These are phyloP conservation scores for Cyclotella choctawhatcheeana DNA, from an alignment of 108 stramenopile genomes.

Conservation along the genomic window DNA sequence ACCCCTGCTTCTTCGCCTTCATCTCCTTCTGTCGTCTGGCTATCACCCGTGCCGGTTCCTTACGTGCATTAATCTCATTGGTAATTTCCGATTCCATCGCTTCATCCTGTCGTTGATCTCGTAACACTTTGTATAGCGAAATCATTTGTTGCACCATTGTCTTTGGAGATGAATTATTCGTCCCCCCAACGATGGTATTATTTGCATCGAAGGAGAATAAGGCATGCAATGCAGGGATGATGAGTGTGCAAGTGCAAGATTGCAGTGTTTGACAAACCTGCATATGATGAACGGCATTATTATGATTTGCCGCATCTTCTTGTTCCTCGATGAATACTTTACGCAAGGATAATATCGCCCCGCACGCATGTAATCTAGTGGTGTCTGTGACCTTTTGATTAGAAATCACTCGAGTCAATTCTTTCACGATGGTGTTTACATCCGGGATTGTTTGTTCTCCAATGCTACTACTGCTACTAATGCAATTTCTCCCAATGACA, in stretches of 20 bases:
- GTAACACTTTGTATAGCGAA: slow-evolving; percentile 15
- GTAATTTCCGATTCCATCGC: slow-evolving; percentile 65
- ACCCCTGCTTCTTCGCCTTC: slow-evolving; percentile 34
- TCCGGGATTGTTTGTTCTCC: no score
- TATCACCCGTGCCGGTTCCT: slow-evolving; percentile 75
- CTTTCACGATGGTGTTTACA: not conserved
- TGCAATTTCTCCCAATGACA: not conserved
- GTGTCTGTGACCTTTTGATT: slow-evolving; percentile 14
- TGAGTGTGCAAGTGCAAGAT: slow-evolving; percentile 17
- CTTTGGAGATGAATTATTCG: slow-evolving; percentile 4
- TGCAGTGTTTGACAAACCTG: slow-evolving; percentile 16
- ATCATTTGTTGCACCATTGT: slow-evolving; percentile 36
- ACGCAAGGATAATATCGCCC: slow-evolving; percentile 55
- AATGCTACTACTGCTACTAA: no score
- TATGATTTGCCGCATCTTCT: no score
- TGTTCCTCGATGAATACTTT: slow-evolving; percentile 24
- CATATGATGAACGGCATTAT: no score
- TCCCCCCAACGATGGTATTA: slow-evolving; percentile 5
- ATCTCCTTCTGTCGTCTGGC: slow-evolving; percentile 69
- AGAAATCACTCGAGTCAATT: slow-evolving; percentile 15
- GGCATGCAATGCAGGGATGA: slow-evolving; percentile 27
- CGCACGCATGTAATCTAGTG: slow-evolving; percentile 58
- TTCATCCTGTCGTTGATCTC: slow-evolving; percentile 55
- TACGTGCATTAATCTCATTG: slow-evolving; percentile 55
- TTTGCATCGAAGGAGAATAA: no score